Evolutionary conservation across 176 grass and related monocot species (phyloP).

Genomic region (Eremochloa ophiuroides): DNA sequence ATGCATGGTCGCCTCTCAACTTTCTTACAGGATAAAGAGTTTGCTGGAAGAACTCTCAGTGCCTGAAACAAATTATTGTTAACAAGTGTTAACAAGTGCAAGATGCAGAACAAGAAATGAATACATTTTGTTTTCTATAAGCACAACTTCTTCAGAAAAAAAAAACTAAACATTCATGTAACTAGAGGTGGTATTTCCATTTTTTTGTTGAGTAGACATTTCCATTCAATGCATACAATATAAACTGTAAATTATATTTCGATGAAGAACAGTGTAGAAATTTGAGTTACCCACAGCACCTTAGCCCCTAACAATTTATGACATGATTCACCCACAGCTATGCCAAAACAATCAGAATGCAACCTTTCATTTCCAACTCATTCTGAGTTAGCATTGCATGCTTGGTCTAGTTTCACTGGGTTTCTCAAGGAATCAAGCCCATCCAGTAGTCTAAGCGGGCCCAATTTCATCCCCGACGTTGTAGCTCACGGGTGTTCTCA

Average conservation of each 20-base stretch:
- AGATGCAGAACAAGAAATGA: not conserved
- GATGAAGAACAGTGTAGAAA: not conserved
- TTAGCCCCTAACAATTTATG: not conserved
- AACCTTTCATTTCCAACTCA: not conserved
- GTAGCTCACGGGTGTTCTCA: not conserved
- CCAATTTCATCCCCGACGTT: not conserved
- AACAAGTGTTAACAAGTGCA: constrained; percentile 5
- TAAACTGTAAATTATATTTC: not conserved
- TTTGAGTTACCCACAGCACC: not conserved
- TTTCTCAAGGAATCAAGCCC: not conserved
- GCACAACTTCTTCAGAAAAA: not conserved
- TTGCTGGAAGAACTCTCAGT: constrained; percentile 53
- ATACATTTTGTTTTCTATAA: not conserved
- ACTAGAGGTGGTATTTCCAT: not conserved
- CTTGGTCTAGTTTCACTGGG: not conserved
- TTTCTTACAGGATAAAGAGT: constrained; percentile 70
- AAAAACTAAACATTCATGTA: not conserved
- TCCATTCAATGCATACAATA: not conserved
- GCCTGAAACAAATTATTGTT: constrained; percentile 40
- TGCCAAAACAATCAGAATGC: not conserved
- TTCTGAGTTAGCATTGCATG: not conserved
- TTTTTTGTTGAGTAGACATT: not conserved
- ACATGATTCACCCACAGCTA: not conserved
- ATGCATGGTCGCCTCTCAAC: constrained; percentile 49
- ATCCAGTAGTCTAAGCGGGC: not conserved